Evolutionary conservation across 345 rosid species (phyloP), one percentile per base, ranked within the genome.

Genomic region (Hypericum perforatum): DNA sequence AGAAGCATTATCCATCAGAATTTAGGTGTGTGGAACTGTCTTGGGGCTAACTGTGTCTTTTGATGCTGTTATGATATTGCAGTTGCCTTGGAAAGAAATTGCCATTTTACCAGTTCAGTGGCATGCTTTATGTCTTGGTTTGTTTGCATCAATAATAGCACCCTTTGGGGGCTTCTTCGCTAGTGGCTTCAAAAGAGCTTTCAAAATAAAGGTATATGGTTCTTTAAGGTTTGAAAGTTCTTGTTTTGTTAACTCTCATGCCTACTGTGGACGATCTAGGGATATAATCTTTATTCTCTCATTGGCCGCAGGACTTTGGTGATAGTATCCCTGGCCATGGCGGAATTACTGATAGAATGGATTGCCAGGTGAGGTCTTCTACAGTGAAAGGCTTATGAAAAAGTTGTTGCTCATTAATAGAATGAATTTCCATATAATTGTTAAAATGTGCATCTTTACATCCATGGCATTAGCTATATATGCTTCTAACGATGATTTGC

Each of bases 321-420:
- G 98, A 92, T 70, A 92, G 98, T 60, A 92, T 92, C 63, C 96
- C 98, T n/a, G 98, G 98, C 51, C 98, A 92, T 73, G 98, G 96
- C 52, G 96, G 98, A 43, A 85, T 92, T 64, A 91, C 98, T 0
- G 96, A 87, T 66, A 70, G 96, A 75, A 87, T 87, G 98, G 98
- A 91, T 58, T 91, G 98, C 61, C 98, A 91, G 85, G 98, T 84
- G 68, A 68, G 62, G 48, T 54, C 16, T 32, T 42, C 36, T 47
- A 55, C 42, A 63, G 9, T 44, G 22, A 11, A 49, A 53, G n/a
- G 42, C 14, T 32, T 12, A 8, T 16, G 32, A 1, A 22, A 1
- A 22, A 22, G 32, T 22, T 22, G 32, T 22, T 22, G 32, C 32
- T 22, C 32, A 22, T 22, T 22, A n/a, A n/a, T n/a, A n/a, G n/a